Conservation (phyloP, 1,139 yeast species). For the Sugiyamaella castrensis region DNA sequence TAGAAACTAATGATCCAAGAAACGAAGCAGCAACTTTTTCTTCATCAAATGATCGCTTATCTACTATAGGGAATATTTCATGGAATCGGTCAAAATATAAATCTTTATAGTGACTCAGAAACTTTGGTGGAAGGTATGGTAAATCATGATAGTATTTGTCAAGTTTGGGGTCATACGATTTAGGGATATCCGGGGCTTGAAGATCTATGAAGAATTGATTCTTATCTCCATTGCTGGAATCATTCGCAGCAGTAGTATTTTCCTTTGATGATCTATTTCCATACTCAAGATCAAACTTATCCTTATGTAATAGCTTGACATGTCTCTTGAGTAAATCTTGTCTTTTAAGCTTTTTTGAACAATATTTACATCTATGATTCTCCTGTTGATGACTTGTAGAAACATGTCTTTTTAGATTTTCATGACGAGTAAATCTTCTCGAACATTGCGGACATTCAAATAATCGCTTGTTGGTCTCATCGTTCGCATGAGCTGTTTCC, state of each 20-base stretch:
- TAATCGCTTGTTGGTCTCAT: conserved; percentile 1
- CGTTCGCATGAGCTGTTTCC: too few relatives aligned
- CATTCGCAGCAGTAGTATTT: conserved; percentile 1
- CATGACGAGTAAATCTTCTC: conserved; percentile 15
- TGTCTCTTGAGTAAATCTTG: conserved; percentile 16
- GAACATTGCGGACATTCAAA: conserved; percentile 16
- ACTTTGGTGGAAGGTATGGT: conserved; percentile 17
- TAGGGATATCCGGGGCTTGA: conserved; percentile 18
- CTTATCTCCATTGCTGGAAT: conserved; percentile 2
- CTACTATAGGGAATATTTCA: conserved; percentile 11
- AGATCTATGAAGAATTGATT: conserved; percentile 10
- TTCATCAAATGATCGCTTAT: conserved; percentile 11
- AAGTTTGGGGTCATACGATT: conserved; percentile 15
- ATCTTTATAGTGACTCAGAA: conserved; percentile 17
- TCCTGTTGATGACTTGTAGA: conserved; percentile 11
- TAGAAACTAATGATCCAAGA: conserved; percentile 14
- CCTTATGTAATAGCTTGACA: conserved; percentile 13
- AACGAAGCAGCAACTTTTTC: conserved; percentile 15
- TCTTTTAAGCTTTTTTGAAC: conserved; percentile 13
- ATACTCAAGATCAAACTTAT: conserved; percentile 15
- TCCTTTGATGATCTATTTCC: conserved; percentile 5
- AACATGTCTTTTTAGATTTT: conserved; percentile 16
- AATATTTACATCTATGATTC: conserved; percentile 13
- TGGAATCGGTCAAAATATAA: conserved; percentile 14
- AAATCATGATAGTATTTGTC: conserved; percentile 17